These are phyloP conservation scores for Pichia sp. DNA, from an alignment of 1,139 yeast species.

Conservation along the genomic window DNA sequence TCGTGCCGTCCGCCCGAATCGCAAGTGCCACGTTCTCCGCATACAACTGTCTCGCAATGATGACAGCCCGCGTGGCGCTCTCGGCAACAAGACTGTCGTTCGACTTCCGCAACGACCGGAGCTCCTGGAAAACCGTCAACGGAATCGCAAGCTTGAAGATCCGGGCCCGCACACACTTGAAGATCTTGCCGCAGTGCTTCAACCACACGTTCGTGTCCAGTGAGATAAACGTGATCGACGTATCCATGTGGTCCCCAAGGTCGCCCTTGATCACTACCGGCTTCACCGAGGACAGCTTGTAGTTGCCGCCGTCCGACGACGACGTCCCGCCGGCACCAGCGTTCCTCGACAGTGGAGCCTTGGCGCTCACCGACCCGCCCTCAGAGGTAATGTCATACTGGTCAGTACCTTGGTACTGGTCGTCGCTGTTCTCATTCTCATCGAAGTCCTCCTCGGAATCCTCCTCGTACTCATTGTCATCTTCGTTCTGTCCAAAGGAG, in stretches of 20 bases:
- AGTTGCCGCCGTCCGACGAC: conserved; percentile 12
- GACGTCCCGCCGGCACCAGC: not conserved
- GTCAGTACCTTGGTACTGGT: conserved; percentile 15
- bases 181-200: conserved; percentile 72
- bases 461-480: conserved; percentile 18
- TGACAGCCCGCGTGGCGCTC: conserved; percentile 76
- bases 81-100: conserved; percentile 73
- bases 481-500: conserved; percentile 6
- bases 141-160: conserved; percentile 61
- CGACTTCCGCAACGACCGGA: conserved; percentile 68
- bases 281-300: conserved; percentile 10
- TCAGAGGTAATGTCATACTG: conserved; percentile 13
- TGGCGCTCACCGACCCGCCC: conserved; percentile 16
- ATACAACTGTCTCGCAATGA: conserved; percentile 64
- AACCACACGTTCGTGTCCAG: conserved; percentile 79
- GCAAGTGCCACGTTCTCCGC: conserved; percentile 44
- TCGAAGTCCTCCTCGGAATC: conserved; percentile 20
- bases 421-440: conserved; percentile 16
- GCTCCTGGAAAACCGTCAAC: conserved; percentile 71
- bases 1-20: conserved; percentile 52
- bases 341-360: conserved; percentile 8
- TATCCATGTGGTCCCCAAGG: conserved; percentile 44
- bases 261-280: conserved; percentile 25
- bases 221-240: conserved; percentile 54
- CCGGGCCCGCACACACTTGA: conserved; percentile 60